These are phyloP conservation scores for Syzygium aqueum DNA, from an alignment of 345 rosid species.

Conservation along the genomic window DNA sequence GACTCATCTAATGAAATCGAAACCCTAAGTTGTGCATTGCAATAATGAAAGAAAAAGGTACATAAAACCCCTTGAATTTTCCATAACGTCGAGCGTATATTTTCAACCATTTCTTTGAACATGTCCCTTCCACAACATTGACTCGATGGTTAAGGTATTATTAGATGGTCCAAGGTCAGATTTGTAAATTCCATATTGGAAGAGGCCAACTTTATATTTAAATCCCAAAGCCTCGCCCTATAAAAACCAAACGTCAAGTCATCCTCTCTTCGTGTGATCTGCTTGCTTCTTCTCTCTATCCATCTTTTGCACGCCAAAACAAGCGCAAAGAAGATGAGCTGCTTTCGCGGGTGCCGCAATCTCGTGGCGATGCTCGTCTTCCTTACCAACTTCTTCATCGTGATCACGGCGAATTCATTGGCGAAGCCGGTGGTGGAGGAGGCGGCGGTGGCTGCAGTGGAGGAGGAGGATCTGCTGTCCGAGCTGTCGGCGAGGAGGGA, in stretches of 20 bases:
- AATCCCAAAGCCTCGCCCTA: background rate
- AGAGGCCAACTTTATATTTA: background rate
- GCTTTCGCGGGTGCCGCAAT: conserved; percentile 12
- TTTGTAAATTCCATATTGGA: background rate
- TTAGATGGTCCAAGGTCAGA: background rate
- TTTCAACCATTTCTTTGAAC: background rate
- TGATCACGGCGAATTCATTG: background rate
- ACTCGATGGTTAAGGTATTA: background rate
- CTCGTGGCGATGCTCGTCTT: background rate
- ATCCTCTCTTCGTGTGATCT: background rate
- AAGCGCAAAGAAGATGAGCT: conserved; percentile 40
- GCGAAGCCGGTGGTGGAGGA: background rate
- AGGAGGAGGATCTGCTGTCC: background rate
- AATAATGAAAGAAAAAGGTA: background rate
- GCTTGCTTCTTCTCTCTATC: background rate
- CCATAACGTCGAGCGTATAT: background rate
- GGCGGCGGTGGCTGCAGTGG: background rate
- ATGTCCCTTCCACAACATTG: background rate
- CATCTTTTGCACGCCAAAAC: background rate
- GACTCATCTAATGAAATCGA: too few relatives aligned
- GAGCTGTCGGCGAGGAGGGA: conserved; percentile 22
- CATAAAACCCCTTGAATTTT: background rate
- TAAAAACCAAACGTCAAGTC: background rate
- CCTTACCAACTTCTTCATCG: background rate
- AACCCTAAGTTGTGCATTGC: background rate